Evolutionary conservation across 202 grass and related monocot species (phyloP), one percentile per base, ranked within the genome.

Genomic region (Thinopyrum obtusiflorum): DNA sequence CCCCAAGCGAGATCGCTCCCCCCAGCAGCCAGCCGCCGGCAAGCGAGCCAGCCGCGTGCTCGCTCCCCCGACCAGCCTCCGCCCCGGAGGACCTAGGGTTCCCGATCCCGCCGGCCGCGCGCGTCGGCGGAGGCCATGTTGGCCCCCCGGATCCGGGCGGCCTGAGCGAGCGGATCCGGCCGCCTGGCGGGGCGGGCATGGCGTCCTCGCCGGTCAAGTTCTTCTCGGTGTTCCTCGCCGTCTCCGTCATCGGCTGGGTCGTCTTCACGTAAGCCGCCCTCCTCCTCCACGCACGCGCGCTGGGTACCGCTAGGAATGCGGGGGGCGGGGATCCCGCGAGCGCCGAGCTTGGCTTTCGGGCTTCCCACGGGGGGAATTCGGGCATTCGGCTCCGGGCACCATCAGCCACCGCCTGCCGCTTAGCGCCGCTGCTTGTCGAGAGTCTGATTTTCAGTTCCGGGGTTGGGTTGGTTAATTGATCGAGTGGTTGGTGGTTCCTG

Each of bases 121-220:
- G 57, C 47, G 28, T 27, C 63, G 49, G 27, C 8, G 84, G 60
- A 31, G 81, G 9, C 39, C 76, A 84, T 90, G 89, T 4, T 32
- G 65, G 79, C 39, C 81, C 85, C 24, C 75, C 77, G 88, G 87
- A 94, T 94, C 89, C 89, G 73, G 73, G 51, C 36, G 73, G 35
- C 28, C 62, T 91, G 85, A 85, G 40, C 40, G 40, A 4, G 83
- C 90, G 83, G 88, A 84, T 92, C 90, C 73, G 33, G 60, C 3
- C 24, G 61, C 59, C 59, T 24, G 26, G 0, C 51, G 28, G 49
- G 66, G 53, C 23, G 39, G 65, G 59, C 86, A 96, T 96, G 97
- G 93, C 97, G 40, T 98, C 97, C n/a, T 98, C 97, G 55, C 97
- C 93, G 62, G 97, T 94, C 42, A 96, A 98, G 90, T 96, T 98